Evolutionary conservation across 768 basidiomycete species (phyloP), one percentile per base, ranked within the genome.

Genomic region (Leucogyrophana mollusca): DNA sequence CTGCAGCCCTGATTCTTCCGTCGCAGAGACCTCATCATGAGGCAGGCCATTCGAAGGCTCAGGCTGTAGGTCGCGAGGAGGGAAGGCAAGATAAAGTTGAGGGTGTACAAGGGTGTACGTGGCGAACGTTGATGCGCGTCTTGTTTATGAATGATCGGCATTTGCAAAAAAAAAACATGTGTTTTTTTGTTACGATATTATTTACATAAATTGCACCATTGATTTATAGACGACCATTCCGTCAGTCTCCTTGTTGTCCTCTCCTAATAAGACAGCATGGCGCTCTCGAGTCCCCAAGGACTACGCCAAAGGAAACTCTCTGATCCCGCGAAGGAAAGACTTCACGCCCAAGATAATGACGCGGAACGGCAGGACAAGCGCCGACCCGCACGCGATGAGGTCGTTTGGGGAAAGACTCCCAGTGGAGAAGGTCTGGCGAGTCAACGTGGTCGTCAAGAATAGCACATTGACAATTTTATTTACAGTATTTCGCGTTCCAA

Each of bases 391-490:
- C 36, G 33, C 2, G 74, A 76, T 23, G 87, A 90, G 49, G 73
- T 90, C 20, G 89, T 92, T 2, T 92, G 89, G 87, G 93, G 93
- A 9, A 90, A 92, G 66, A 93, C 90, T 0, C 88, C 88, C 13
- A 61, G 73, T 30, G 90, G 88, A 34, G 80, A 87, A 76, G 90
- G 90, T 86, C 53, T 34, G 73, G 16, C 34, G 21, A 34, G 40
- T 21, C 47, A 34, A 43, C 21, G 20, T 38, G 42, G 22, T 40
- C 30, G 46, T 33, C 22, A 4, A 20, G 42, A 16, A 41, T 41
- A 43, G 43, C 47, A 52, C 24, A 30, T 51, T 13, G 20, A 11
- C 49, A 21, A 25, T 50, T 45, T 22, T 30, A 18, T 9, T 45
- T 14, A 22, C 52, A 97, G 94, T 96, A 6, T 99, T 99, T 62